Evolutionary conservation across 805 yeast genomes (phyloP), one percentile per base, ranked within the genome.

Genomic region (Cyberlindnera veronae): DNA sequence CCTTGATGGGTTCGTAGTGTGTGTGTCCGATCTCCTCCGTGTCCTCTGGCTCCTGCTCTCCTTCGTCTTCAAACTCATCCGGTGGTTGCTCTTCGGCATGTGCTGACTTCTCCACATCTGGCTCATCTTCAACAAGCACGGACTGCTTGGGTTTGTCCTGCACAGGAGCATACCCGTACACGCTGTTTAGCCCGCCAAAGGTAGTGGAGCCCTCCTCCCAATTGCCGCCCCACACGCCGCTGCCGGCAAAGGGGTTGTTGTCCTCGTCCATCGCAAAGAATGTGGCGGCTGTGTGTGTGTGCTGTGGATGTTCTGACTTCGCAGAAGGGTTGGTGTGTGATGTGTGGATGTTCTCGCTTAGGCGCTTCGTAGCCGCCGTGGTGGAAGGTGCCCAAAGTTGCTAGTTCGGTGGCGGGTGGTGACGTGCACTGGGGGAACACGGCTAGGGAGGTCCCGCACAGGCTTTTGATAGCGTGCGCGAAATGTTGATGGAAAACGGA

Each of bases 211-310:
- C n/a, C 13, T 33, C 36, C 21, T 27, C 36, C 44, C 39, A 31
- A 26, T 21, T 14, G 19, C 38, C 46, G 3, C 42, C 39, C 47
- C 50, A 46, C 12, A 42, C 44, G 16, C 53, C 59, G 20, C 56
- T 44, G 10, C 63, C 63, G 1, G 61, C 50, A 28, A 61, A 60
- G 3, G 65, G 65, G 42, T 61, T 61, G 51, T 61, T 61, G 43
- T 61, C 64, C 44, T 61, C 65, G 38, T 46, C 47, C 50, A 46
- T 45, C 22, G n/a, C n/a, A n/a, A n/a, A n/a, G n/a, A n/a, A n/a
- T n/a, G n/a, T n/a, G n/a, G n/a, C n/a, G n/a, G n/a, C n/a, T n/a
- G n/a, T n/a, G n/a, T n/a, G n/a, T n/a, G n/a, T n/a, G n/a, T n/a
- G n/a, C n/a, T n/a, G n/a, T n/a, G n/a, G n/a, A n/a, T n/a, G n/a